Evolutionary conservation across 495 filamentous ascomycete genomes (phyloP), one percentile per base, ranked within the genome.

Genomic region (Hyaloscypha bicolor): DNA sequence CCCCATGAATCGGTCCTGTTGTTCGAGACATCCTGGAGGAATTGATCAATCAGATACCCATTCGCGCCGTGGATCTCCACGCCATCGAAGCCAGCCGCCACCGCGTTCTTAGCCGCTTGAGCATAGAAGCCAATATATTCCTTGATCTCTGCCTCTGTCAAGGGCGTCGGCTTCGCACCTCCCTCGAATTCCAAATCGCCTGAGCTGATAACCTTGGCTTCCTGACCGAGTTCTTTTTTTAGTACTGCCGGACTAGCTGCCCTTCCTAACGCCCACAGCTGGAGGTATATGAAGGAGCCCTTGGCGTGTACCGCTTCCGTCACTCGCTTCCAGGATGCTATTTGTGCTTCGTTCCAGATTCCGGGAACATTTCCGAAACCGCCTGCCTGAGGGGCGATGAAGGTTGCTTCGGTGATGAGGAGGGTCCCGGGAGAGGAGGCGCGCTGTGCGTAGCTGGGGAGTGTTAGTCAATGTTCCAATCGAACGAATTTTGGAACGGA

Each of bases 41-140:
- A 93, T 76, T 93, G 91, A 72, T 93, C 89, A 59, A 92, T 78
- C 58, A 93, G 76, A 72, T 92, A 93, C 9, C 90, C 91, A 69
- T 93, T 93, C 4, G 89, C 88, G 42, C 79, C 86, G 72, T 92
- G 90, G 62, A 93, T 79, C 78, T 93, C 91, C 4, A 93, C 89
- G 31, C 88, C 90, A 71, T 93, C 91, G 64, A 93, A 93, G 12
- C 90, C 91, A 4, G 90, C 91, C 9, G 77, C 79, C 12, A 92
- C 77, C 4, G 89, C 88, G 63, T 87, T 88, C 67, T 80, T 76
- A 1, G 90, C 86, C 21, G 88, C 90, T 29, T 80, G 71, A 9
- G 80, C 87, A 60, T 88, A 91, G 65, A 83, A 83, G 0, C 73
- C 65, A 29, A 91, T 82, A n/a, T 75, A 84, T 9, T 77, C 70